phyloP scores from a whole-genome alignment of 495 filamentous ascomycete species.

The Penicillium verhagenii region DNA sequence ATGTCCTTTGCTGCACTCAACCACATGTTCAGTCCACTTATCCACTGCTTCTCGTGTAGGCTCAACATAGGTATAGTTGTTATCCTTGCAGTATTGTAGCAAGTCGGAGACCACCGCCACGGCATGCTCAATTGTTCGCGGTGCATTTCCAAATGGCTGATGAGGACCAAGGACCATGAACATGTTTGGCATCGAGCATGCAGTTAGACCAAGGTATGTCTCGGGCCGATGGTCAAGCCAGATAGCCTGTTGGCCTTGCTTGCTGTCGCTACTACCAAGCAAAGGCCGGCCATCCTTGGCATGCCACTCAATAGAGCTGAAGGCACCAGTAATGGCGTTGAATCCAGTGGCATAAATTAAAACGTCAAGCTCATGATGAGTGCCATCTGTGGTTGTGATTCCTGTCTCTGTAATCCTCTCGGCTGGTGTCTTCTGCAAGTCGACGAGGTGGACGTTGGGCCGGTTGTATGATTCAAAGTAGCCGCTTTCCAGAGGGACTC shows the following conservation, averaged over 20 bases:
- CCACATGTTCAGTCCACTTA: slow-evolving; percentile 28
- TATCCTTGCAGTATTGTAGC: slow-evolving; percentile 13
- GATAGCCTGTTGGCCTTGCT: slow-evolving; percentile 26
- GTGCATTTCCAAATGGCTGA: slow-evolving; percentile 10
- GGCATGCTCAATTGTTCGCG: slow-evolving; percentile 12
- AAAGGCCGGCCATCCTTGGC: slow-evolving; percentile 20
- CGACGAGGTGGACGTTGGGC: slow-evolving; percentile 48
- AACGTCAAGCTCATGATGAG: slow-evolving; percentile 34
- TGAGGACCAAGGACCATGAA: slow-evolving; percentile 13
- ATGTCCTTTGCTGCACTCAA: slow-evolving; percentile 28
- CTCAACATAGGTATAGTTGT: slow-evolving; percentile 13
- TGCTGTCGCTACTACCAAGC: too few relatives aligned
- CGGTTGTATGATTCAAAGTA: slow-evolving; percentile 54
- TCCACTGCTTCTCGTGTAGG: slow-evolving; percentile 12
- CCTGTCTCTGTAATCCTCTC: slow-evolving; percentile 23
- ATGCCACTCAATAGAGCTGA: slow-evolving; percentile 27
- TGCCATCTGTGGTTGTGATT: slow-evolving; percentile 29
- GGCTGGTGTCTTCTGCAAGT: slow-evolving; percentile 43
- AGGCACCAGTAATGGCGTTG: slow-evolving; percentile 33
- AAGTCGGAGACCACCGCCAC: slow-evolving; percentile 10
- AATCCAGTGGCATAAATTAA: slow-evolving; percentile 41
- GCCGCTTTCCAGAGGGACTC: slow-evolving; percentile 47
- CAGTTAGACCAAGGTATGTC: slow-evolving; percentile 6
- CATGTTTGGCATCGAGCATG: slow-evolving; percentile 12
- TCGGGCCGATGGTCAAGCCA: too few relatives aligned